These are phyloP conservation scores for Fomitopsis betulina DNA, from an alignment of 1,284 basidiomycete species.

Conservation along the genomic window DNA sequence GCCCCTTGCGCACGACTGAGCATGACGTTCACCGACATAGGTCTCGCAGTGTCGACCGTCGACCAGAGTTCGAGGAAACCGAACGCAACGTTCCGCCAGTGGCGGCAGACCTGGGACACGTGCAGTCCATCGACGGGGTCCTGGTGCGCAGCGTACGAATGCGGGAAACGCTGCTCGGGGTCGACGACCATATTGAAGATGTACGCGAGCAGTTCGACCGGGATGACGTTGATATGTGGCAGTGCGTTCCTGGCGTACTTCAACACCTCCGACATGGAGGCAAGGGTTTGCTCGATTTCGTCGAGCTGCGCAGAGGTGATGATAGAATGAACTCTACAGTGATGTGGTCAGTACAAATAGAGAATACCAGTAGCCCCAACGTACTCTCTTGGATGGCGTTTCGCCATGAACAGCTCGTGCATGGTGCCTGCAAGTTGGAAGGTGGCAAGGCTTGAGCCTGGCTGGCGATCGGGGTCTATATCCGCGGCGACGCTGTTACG, in stretches of 20 bases:
- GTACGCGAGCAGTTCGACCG: conserved; percentile 21
- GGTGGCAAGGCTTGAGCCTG: no score
- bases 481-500: background rate
- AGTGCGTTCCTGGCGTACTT: conserved; percentile 15
- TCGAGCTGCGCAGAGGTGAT: background rate
- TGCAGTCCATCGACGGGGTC: conserved; percentile 10
- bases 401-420: background rate
- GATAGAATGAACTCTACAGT: background rate
- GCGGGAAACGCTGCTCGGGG: conserved; percentile 9
- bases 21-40: conserved; percentile 12
- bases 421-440: background rate
- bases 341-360: background rate
- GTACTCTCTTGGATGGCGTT: background rate
- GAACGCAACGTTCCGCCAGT: conserved; percentile 23
- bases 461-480: background rate
- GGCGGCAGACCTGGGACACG: conserved; percentile 20
- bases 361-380: background rate
- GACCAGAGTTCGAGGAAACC: conserved; percentile 22
- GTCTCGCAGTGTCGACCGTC: conserved; percentile 17
- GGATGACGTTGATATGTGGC: conserved; percentile 18
- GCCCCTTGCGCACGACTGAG: conserved; percentile 12
- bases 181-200: conserved; percentile 16
- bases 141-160: background rate
- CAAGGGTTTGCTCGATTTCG: background rate
- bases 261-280: conserved; percentile 4